phyloP scores from a whole-genome alignment of 495 filamentous ascomycete species.

The Parathielavia hyrcaniae region DNA sequence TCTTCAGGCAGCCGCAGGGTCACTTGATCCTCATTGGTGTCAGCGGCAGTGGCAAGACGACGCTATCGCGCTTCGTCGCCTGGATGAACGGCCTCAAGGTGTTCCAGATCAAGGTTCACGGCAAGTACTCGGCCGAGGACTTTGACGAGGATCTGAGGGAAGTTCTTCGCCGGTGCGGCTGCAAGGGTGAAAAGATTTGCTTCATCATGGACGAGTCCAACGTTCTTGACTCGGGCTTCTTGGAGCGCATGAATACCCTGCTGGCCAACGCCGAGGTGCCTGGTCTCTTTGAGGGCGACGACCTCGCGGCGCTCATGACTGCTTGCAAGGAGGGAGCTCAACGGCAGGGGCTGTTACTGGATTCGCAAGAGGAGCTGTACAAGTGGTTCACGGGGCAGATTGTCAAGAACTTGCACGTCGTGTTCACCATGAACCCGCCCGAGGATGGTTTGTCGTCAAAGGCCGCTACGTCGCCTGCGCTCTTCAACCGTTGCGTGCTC shows the following conservation, averaged over 20 bases:
- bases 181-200: conserved; percentile 98
- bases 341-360: conserved; percentile 85
- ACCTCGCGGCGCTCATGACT: conserved; percentile 93
- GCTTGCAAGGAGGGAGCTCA: conserved; percentile 97
- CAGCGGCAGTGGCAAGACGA: conserved; percentile 97
- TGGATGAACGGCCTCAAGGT: conserved; percentile 99
- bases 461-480: conserved; percentile 89
- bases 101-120: conserved; percentile 99
- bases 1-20: conserved; percentile 96
- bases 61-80: conserved; percentile 91
- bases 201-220: conserved; percentile 99
- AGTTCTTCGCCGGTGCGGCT: conserved; percentile 87
- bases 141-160: conserved; percentile 96
- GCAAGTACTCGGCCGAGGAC: conserved; percentile 95
- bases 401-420: conserved; percentile 96
- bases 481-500: conserved; percentile 98
- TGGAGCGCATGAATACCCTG: conserved; percentile 98
- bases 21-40: conserved; percentile 98
- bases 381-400: conserved; percentile 99
- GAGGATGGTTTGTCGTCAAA: conserved; percentile 91
- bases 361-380: conserved; percentile 97
- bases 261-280: conserved; percentile 97
- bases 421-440: conserved; percentile 99
- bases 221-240: conserved; percentile 94
- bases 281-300: conserved; percentile 95